Evolutionary conservation across 306 rosid species (phyloP).

Genomic region (Amphicarpaea edgeworthii): DNA sequence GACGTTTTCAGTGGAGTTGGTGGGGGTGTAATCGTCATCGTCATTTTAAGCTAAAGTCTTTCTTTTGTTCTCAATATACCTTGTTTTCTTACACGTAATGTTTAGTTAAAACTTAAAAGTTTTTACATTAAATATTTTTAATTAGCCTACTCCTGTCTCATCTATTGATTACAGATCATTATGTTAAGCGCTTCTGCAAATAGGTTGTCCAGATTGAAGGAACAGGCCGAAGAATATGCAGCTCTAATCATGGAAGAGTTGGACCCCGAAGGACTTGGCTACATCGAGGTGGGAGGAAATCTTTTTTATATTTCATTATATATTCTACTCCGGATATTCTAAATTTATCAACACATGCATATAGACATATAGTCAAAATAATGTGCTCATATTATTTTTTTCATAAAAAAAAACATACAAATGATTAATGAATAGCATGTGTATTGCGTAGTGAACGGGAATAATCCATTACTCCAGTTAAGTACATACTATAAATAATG

Average conservation of each 20-base stretch:
- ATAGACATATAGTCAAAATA: neutral
- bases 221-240: conserved; percentile 99
- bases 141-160: neutral
- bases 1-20: conserved; percentile 75
- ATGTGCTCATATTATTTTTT: neutral
- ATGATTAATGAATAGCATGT: neutral
- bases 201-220: conserved; percentile 91
- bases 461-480: neutral
- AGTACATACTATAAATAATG: neutral
- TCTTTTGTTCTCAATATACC: neutral
- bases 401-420: neutral
- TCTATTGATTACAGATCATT: conserved; percentile 66
- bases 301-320: neutral
- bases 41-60: conserved; percentile 43
- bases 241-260: conserved; percentile 98
- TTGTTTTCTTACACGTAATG: conserved; percentile 29
- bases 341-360: conserved; percentile 26
- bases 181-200: conserved; percentile 98
- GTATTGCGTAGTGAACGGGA: neutral
- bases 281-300: conserved; percentile 80
- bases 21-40: conserved; percentile 69
- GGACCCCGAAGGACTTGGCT: conserved; percentile 96
- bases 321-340: neutral
- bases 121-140: neutral
- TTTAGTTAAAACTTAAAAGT: neutral